Base-by-base conservation (phyloP, 2,329 filamentous ascomycete species). In the Ascochyta viciae-villosae region DNA sequence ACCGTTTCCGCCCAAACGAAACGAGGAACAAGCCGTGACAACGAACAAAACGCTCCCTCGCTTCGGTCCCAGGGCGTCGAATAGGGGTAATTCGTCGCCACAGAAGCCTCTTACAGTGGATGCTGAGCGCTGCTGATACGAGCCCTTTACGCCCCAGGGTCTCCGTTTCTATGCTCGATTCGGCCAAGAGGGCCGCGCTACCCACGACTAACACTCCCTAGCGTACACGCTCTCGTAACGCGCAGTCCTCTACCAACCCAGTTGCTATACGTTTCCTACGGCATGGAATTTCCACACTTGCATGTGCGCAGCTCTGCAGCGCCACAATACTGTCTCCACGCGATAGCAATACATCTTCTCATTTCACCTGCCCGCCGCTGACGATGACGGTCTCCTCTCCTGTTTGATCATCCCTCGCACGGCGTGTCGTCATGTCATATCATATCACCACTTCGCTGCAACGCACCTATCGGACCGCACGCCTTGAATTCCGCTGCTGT, bases 381-480 rank as follows among this genome's bases (percentile, higher is more conserved):
- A 52, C 48, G 27, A 35, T 23, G 12, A 27, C 22, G 29, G 15
- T 24, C 38, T 23, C 15, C 24, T 31, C 50, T 59, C 57, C 60
- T 61, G 55, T 61, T 60, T 63, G 57, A 63, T 63, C 57, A 37
- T 56, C 61, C 29, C 55, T 54, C 38, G 39, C 50, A 61, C 58
- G 23, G 50, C 51, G 49, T 37, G 12, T 33, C 27, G 13, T 44
- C 27, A 13, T 29, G 10, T 43, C n/a, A 16, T 33, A 10, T 44
- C 16, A 13, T 29, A 16, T 43, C n/a, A 16, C 33, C 42, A 33
- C 35, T 37, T 19, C 34, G 26, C 39, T 23, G 45, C 40, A 50
- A 24, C 49, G 47, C 19, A 19, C 19, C 19, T 55, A 26, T 45
- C 46, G 52, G 52, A 41, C 52, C 46, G 52, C 46, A 23, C 12